Evolutionary conservation across 352 stramenopile genomes (phyloP), one percentile per base, ranked within the genome.

Genomic region (Phytophthora quininea): DNA sequence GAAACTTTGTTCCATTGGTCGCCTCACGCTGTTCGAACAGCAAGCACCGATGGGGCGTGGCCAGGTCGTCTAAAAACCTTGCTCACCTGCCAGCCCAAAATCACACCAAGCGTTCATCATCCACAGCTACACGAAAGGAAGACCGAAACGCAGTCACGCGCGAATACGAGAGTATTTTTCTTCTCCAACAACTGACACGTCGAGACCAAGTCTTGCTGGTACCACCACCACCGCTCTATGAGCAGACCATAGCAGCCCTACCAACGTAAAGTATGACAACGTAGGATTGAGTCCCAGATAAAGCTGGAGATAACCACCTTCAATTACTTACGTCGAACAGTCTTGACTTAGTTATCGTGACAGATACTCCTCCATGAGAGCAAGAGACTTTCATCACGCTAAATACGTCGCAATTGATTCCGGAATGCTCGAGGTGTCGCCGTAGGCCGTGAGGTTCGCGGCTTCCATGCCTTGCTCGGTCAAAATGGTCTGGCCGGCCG

Each of bases 391-490:
- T 33, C 57, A 49, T 75, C 48, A 75, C 51, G 56, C 70, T 24
- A 76, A 11, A 29, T 76, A 76, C 63, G 58, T 62, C 30, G 57
- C 47, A 24, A 76, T 73, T 29, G 47, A n/a, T 24, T 32, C 54
- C 3, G 68, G 68, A 47, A 73, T 69, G 33, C 10, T 19, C 2
- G 63, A 65, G 1, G 48, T 69, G 40, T 76, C 68, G 1, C 68
- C 68, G n/a, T 76, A 76, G 14, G 68, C 68, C 9, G 63, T 76
- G 19, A 76, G 49, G n/a, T 69, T 76, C 4, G 68, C 63, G n/a
- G 64, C n/a, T 4, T 64, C 43, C 64, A 76, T 73, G 33, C 69
- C 69, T 64, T 73, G 64, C 9, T 60, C 58, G 1, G 37, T 65
- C 43, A 76, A 53, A 53, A 76, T 53, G n/a, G 54, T 37, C 37